Evolutionary conservation across 306 rosid species (phyloP).

Genomic region (Fragaria ananassa): DNA sequence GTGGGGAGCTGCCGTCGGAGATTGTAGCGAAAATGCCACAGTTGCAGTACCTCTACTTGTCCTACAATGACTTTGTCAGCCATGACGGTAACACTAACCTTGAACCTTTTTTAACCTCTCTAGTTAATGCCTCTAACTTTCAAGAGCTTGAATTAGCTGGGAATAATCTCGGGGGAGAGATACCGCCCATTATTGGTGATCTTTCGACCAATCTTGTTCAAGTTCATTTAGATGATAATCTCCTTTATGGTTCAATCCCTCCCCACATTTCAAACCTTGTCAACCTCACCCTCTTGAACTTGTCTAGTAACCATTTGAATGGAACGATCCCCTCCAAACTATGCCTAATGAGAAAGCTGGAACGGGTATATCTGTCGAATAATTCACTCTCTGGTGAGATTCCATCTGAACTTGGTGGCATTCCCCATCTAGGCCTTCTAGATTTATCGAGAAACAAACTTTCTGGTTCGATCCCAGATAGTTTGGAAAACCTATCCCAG

Average conservation of each 20-base stretch:
- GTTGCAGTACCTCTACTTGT: slow-evolving; percentile 70
- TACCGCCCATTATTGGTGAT: slow-evolving; percentile 69
- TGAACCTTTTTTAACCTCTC: slow-evolving; percentile 71
- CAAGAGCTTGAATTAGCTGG: slow-evolving; percentile 86
- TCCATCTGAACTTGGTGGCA: slow-evolving; percentile 63
- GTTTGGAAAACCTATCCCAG: slow-evolving; percentile 77
- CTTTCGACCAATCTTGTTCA: slow-evolving; percentile 62
- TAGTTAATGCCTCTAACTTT: slow-evolving; percentile 53
- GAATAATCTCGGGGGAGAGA: slow-evolving; percentile 67
- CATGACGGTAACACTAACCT: slow-evolving; percentile 78
- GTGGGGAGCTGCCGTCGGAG: slow-evolving; percentile 60
- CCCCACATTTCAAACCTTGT: slow-evolving; percentile 69
- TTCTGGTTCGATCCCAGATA: slow-evolving; percentile 79
- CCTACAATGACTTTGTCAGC: slow-evolving; percentile 68
- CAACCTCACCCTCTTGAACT: slow-evolving; percentile 68
- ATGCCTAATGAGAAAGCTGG: slow-evolving; percentile 54
- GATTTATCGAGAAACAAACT: slow-evolving; percentile 79
- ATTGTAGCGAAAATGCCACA: slow-evolving; percentile 48
- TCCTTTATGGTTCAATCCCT: slow-evolving; percentile 67
- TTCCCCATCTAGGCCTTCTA: slow-evolving; percentile 70
- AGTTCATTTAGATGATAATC: slow-evolving; percentile 63
- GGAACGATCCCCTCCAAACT: slow-evolving; percentile 72
- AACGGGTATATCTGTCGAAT: slow-evolving; percentile 67
- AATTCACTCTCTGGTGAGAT: slow-evolving; percentile 84
- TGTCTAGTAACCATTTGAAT: slow-evolving; percentile 70